Percentiles rank a stretch among this genome's conserved stretches.
phyloP scores from a whole-genome alignment of 2,329 filamentous ascomycete species.

The Penicillium brevicompactum region DNA sequence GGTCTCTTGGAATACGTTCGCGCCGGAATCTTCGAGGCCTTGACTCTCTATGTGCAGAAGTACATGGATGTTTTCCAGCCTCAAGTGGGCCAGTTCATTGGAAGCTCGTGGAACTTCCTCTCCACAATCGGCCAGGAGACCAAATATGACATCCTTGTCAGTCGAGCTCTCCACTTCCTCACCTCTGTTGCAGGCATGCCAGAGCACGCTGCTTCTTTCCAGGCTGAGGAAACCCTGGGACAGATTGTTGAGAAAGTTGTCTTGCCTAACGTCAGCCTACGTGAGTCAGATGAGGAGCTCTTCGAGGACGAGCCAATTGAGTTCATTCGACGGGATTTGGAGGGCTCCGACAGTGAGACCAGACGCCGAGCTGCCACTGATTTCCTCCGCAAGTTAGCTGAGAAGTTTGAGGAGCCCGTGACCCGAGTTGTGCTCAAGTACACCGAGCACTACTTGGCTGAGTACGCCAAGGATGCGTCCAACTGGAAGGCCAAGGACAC shows the following conservation, averaged over 20 bases:
- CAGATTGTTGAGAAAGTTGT: slow-evolving; percentile 96
- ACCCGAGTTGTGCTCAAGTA: slow-evolving; percentile 86
- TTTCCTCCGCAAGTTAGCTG: slow-evolving; percentile 85
- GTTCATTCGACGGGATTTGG: slow-evolving; percentile 91
- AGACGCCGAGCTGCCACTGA: slow-evolving; percentile 89
- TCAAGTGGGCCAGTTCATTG: slow-evolving; percentile 80
- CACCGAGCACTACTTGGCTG: slow-evolving; percentile 77
- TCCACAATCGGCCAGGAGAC: slow-evolving; percentile 84
- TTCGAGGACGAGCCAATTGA: slow-evolving; percentile 99
- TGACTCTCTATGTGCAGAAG: slow-evolving; percentile 90
- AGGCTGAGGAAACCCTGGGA: slow-evolving; percentile 73
- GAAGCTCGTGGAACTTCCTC: slow-evolving; percentile 86
- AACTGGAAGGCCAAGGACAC: slow-evolving; percentile 99
- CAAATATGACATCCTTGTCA: slow-evolving; percentile 92
- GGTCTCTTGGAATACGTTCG: slow-evolving; percentile 84
- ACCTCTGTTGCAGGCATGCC: slow-evolving; percentile 81
- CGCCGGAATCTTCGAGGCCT: slow-evolving; percentile 86
- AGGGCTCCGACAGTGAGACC: slow-evolving; percentile 95
- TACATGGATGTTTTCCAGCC: slow-evolving; percentile 91
- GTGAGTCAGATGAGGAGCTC: slow-evolving; percentile 91
- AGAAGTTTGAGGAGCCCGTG: slow-evolving; percentile 82
- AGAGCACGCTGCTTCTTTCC: slow-evolving; percentile 81
- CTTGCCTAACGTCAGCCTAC: slow-evolving; percentile 84
- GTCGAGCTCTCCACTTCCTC: slow-evolving; percentile 90
- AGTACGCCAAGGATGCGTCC: slow-evolving; percentile 67